Evolutionary conservation across 768 basidiomycete genomes (phyloP), one percentile per base, ranked within the genome.

Genomic region (Suillus tomentosus): DNA sequence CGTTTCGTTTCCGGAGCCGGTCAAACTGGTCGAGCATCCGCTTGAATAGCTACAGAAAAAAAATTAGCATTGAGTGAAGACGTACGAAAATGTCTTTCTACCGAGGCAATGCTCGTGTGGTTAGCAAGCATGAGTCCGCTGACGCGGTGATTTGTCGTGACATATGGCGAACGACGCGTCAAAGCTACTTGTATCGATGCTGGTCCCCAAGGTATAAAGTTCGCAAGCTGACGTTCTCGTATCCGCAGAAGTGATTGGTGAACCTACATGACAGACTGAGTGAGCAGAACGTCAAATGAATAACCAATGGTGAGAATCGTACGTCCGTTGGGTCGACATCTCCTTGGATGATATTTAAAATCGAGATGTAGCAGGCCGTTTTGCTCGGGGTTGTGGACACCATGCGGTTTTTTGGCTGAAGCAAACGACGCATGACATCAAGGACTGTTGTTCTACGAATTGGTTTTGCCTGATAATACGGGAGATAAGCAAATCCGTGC

Each of bases 121-220:
- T 99, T 99, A 11, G 96, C 97, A 58, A 99, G 85, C 97, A 99
- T 99, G 59, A 99, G 82, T 0, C 96, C 96, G 74, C 96, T 98
- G 62, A 99, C 96, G 14, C 96, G 90, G 76, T 99, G 95, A 70
- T 90, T 92, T 45, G 92, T 88, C 5, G 87, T 82, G 61, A 97
- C 80, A 72, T 96, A 96, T 7, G 95, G 95, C 17, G 94, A 95
- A 70, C 86, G 89, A 64, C 93, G 88, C 2, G 96, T 97, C 65
- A 98, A 79, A 6, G 97, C 96, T 8, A 99, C 96, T 77, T 99
- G 97, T 70, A 97, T 96, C 42, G 95, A 96, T 5, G 96, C 96
- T 0, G 97, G 97, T 14, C 97, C 97, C 97, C 97, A 99, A 7
- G 97, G 97, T 66, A 99, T 98, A 75, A 99, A 99, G 73, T 93